Base-by-base conservation (phyloP, 2,329 filamentous ascomycete genomes). In the Aureobasidium zeae region DNA sequence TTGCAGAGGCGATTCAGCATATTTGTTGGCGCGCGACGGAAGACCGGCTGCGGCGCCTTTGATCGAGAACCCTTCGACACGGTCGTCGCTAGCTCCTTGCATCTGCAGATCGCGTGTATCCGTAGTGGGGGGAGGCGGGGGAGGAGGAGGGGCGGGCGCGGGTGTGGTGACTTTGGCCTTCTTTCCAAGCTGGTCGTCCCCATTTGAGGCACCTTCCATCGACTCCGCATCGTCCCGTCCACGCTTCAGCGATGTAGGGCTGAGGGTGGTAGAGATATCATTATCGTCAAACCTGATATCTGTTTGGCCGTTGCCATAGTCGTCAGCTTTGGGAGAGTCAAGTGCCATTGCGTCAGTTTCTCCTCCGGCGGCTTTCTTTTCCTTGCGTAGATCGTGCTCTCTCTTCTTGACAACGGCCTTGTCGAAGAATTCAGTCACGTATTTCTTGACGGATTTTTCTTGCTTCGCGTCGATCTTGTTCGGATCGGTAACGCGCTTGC, bases 401-500 rank as follows among this genome's bases (percentile, higher is more conserved):
- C 68, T 70, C 54, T 82, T 86, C 64, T 94, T 93, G 45, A 73
- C 70, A 2, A 89, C 79, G 0, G 86, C 88, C 57, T 86, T 88
- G 48, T 93, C 85, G 57, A 95, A 81, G 61, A 82, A 96, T 38
- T 87, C 81, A 50, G 83, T 81, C 46, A 88, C 86, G 57, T 83
- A 86, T 46, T 77, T 80, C 65, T 86, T 94, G 47, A 95, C 77
- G 51, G 87, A 86, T 58, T 81, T 81, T 54, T 81, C 76, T 55
- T 91, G 84, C 58, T 86, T 88, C 9, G 42, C 2, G 25, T 83
- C 75, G 20, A 74, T 81, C 36, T 75, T 76, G 17, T 77, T 85
- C 0, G 87, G 89, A 56, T 95, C 81, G 33, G 77, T 74, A 8
- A 95, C 87, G n/a, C 86, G 81, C 35, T 79, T 77, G 57, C 89